phyloP scores from a whole-genome alignment of 1,284 basidiomycete genomes.

The Rhodofomes roseus region DNA sequence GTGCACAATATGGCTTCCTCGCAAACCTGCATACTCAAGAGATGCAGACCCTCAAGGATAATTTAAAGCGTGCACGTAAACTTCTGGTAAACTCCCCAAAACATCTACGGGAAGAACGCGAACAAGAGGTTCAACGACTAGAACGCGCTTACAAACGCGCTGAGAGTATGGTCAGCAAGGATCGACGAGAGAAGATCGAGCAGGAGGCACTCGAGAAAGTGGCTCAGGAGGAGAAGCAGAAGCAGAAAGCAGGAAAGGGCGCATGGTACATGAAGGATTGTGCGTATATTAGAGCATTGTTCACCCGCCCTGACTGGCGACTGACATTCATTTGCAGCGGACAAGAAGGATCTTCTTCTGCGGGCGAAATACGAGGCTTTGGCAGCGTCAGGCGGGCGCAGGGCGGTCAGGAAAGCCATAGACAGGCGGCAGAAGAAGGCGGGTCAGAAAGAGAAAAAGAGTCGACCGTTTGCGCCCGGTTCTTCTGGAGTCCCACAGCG shows the following conservation, averaged over 20 bases:
- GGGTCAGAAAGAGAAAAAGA: constrained; percentile 86
- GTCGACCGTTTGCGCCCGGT: constrained; percentile 54
- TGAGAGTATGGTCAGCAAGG: constrained; percentile 77
- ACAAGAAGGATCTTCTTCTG: constrained; percentile 70
- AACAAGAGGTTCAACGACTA: constrained; percentile 71
- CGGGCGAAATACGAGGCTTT: constrained; percentile 78
- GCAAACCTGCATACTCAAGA: constrained; percentile 68
- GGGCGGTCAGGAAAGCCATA: constrained; percentile 82
- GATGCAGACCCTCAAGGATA: constrained; percentile 60
- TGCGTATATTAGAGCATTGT: constrained; percentile 32
- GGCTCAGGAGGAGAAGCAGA: constrained; percentile 70
- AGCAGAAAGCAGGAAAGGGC: constrained; percentile 72
- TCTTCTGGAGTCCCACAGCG: neutral
- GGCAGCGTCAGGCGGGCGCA: constrained; percentile 68
- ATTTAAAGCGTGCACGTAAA: constrained; percentile 68
- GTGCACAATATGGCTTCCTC: constrained; percentile 78
- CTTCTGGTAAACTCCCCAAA: constrained; percentile 62
- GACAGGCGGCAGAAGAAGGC: constrained; percentile 89
- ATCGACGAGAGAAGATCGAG: constrained; percentile 69
- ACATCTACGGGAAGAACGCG: constrained; percentile 59
- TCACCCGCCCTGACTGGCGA: neutral
- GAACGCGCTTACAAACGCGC: constrained; percentile 75
- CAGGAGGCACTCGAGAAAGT: constrained; percentile 57
- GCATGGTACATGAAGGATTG: constrained; percentile 88
- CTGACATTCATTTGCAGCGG: constrained; percentile 44